Conservation (phyloP, 305 asterid species). For the Fraxinus baroniana region DNA sequence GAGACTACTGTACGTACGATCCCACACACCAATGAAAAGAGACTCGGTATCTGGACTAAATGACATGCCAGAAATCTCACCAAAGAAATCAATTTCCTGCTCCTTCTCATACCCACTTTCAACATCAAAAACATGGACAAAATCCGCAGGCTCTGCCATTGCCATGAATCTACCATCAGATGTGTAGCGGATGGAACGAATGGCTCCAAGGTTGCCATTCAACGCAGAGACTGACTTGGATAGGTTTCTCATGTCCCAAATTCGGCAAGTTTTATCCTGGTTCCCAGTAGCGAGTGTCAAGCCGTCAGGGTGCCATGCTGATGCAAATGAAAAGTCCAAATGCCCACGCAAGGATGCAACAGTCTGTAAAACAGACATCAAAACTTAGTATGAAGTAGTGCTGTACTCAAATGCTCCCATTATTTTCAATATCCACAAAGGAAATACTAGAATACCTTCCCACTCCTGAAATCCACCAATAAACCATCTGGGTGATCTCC, state of each 20-base stretch:
- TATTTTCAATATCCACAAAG: not conserved
- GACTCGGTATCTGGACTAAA: slow-evolving; percentile 74
- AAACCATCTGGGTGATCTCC: slow-evolving; percentile 73
- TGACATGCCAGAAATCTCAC: slow-evolving; percentile 73
- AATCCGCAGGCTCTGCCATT: slow-evolving; percentile 84
- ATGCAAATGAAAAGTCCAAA: slow-evolving; percentile 70
- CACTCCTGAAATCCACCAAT: slow-evolving; percentile 69
- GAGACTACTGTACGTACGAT: slow-evolving; percentile 67
- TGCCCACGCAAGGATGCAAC: slow-evolving; percentile 54
- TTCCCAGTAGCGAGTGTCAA: slow-evolving; percentile 69
- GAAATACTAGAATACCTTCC: slow-evolving; percentile 49
- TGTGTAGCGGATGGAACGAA: slow-evolving; percentile 61
- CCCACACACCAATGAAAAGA: slow-evolving; percentile 73
- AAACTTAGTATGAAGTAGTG: slow-evolving; percentile 3
- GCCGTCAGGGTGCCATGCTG: slow-evolving; percentile 79
- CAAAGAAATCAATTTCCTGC: slow-evolving; percentile 81
- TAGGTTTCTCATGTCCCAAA: slow-evolving; percentile 72
- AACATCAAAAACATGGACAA: slow-evolving; percentile 66
- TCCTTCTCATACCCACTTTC: slow-evolving; percentile 59
- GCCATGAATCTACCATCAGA: slow-evolving; percentile 72
- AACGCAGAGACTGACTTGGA: slow-evolving; percentile 49
- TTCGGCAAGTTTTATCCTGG: slow-evolving; percentile 67
- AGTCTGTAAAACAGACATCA: slow-evolving; percentile 30
- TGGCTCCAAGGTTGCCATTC: slow-evolving; percentile 72
- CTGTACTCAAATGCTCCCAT: not conserved